phyloP scores from a whole-genome alignment of 2,329 filamentous ascomycete species.

The Paracoccidioides brasiliensis region DNA sequence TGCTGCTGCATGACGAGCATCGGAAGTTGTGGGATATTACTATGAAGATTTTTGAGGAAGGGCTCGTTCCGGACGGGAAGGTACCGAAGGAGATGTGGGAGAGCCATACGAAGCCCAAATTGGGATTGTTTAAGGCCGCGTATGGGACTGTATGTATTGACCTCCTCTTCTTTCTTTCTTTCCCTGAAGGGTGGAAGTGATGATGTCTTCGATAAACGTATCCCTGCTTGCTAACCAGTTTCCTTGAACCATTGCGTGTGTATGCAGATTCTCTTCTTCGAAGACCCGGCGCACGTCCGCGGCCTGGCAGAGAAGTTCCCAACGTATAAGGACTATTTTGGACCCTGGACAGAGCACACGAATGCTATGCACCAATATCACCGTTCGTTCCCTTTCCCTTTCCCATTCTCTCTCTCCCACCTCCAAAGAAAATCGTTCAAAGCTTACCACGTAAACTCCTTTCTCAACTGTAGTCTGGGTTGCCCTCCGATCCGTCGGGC shows the following conservation, averaged over 20 bases:
- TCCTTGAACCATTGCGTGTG: background rate
- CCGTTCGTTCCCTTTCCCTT: constrained; percentile 19
- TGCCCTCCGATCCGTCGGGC: constrained; percentile 67
- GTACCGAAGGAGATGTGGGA: constrained; percentile 43
- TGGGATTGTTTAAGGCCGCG: constrained; percentile 51
- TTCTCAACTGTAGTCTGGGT: constrained; percentile 48
- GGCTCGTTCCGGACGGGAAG: constrained; percentile 47
- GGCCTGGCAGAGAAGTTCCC: constrained; percentile 56
- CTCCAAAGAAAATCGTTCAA: too few species aligned
- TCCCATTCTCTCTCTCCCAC: background rate
- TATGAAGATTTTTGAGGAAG: constrained; percentile 46
- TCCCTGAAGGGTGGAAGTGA: background rate
- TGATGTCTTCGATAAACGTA: background rate
- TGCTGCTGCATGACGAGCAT: constrained; percentile 72
- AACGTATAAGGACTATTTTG: constrained; percentile 67
- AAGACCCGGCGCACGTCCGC: constrained; percentile 57
- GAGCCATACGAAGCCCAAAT: constrained; percentile 30
- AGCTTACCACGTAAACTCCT: too few species aligned
- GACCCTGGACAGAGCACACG: constrained; percentile 60
- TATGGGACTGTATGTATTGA: constrained; percentile 56
- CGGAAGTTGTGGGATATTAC: constrained; percentile 75
- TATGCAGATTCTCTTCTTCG: constrained; percentile 66
- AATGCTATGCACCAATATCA: constrained; percentile 71
- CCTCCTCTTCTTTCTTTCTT: background rate
- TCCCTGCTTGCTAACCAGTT: background rate